phyloP scores from a whole-genome alignment of 345 rosid genomes.

The Salix purpurea region DNA sequence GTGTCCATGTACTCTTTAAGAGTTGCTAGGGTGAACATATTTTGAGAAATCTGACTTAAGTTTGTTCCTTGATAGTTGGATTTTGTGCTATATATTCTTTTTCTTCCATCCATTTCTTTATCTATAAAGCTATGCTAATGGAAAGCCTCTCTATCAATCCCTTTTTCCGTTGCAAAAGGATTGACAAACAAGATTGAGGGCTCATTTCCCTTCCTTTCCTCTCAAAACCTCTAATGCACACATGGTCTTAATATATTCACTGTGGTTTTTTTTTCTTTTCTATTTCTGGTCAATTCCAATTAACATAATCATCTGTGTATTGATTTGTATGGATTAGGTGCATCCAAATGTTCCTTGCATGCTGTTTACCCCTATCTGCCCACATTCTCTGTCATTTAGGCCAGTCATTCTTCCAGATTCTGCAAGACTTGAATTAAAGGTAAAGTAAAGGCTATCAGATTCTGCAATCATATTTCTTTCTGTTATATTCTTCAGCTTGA shows the following conservation, averaged over 20 bases:
- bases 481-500: not conserved
- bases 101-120: not conserved
- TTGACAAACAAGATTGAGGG: not conserved
- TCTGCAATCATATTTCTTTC: not conserved
- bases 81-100: not conserved
- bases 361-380: constrained; percentile 96
- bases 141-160: not conserved
- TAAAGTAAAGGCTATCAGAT: constrained; percentile 12
- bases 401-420: constrained; percentile 99
- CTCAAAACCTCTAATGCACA: not conserved
- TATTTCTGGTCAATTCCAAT: not conserved
- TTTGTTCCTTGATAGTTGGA: not conserved
- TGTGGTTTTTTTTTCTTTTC: not conserved
- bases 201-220: not conserved
- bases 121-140: not conserved
- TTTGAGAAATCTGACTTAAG: not conserved
- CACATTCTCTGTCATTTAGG: constrained; percentile 94
- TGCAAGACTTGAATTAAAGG: constrained; percentile 90
- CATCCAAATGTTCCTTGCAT: constrained; percentile 99
- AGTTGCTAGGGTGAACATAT: not conserved
- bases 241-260: not conserved
- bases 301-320: not conserved
- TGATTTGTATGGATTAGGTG: constrained; percentile 49
- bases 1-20: not conserved
- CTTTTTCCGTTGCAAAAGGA: not conserved